Evolutionary conservation across 441 rosid genomes (phyloP), one percentile per base, ranked within the genome.

Genomic region (Manihot esculenta): DNA sequence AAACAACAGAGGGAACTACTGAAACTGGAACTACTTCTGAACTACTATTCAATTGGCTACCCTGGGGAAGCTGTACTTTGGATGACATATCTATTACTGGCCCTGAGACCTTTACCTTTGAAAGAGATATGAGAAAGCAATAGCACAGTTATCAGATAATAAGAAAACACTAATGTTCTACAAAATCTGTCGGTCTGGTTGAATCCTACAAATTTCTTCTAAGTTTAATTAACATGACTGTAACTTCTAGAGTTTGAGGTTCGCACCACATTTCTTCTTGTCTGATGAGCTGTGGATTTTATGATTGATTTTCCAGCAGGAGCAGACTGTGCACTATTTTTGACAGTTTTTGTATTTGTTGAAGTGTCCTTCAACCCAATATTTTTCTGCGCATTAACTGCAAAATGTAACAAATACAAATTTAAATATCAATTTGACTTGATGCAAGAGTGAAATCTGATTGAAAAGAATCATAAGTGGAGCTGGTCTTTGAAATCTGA

Each of bases 181-280:
- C 11, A 73, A 59, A 79, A 42, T 61, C 15, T 72, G 38, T 45
- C 49, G 48, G 60, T 47, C 66, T 66, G 63, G 21, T 76, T 42
- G 67, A 49, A 59, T 62, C 64, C 64, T 27, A 14, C 21, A 63
- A 61, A 56, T 71, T 58, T 73, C 50, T 65, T 35, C 62, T 50
- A 65, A n/a, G 54, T 63, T 67, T 68, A 68, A 62, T 5, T 64
- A 71, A 56, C 68, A 33, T 72, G 56, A 74, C 53, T 21, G 21
- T 21, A 41, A 71, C 35, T 20, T 42, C 26, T 7, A 62, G 20
- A 62, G 49, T 62, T 72, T 65, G 27, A 63, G 73, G 42, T 74
- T 65, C 88, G 88, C 72, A 92, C 94, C 92, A 76, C 72, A 74
- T 80, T 82, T 84, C 85, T 87, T 80, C 80, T 83, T 65, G 82